Percentiles rank a stretch among this genome's conserved stretches.
phyloP scores from a whole-genome alignment of 192 early-diverging fungal genomes.

The Gryganskiella cystojenkinii region DNA sequence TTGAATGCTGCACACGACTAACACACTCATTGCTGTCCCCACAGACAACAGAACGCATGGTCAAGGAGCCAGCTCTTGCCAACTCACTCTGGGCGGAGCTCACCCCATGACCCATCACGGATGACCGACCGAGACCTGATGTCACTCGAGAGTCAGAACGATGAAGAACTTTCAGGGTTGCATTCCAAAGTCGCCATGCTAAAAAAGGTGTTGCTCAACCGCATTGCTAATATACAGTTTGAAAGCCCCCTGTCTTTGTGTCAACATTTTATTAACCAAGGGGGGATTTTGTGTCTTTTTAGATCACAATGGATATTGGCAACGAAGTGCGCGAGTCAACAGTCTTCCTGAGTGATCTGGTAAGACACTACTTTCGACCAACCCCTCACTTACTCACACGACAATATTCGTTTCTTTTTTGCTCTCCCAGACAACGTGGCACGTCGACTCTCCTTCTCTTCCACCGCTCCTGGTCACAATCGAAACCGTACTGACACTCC shows the following conservation, averaged over 20 bases:
- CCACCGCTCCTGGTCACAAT: no score
- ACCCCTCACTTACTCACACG: background rate
- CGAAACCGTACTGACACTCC: background rate
- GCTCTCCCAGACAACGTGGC: no score
- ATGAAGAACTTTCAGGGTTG: slow-evolving; percentile 39
- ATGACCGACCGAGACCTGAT: slow-evolving; percentile 44
- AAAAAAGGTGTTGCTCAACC: no score
- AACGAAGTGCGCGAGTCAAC: slow-evolving; percentile 46
- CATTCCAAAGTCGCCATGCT: slow-evolving; percentile 52
- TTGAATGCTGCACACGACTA: no score
- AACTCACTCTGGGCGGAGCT: slow-evolving; percentile 30
- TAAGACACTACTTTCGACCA: background rate
- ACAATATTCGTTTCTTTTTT: background rate
- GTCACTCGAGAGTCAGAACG: slow-evolving; percentile 49
- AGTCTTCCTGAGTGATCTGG: slow-evolving; percentile 29
- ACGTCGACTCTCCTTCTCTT: background rate
- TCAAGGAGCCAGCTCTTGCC: slow-evolving; percentile 43
- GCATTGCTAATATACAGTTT: no score
- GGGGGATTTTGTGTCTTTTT: background rate
- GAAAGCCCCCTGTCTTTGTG: background rate
- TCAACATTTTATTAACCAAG: background rate
- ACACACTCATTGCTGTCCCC: no score
- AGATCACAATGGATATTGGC: slow-evolving; percentile 51
- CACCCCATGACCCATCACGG: slow-evolving; percentile 41
- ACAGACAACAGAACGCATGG: slow-evolving; percentile 32